Percentiles rank a stretch among this genome's conserved stretches.
phyloP scores from a whole-genome alignment of 2,329 filamentous ascomycete genomes.

The Colletotrichum trifolii region DNA sequence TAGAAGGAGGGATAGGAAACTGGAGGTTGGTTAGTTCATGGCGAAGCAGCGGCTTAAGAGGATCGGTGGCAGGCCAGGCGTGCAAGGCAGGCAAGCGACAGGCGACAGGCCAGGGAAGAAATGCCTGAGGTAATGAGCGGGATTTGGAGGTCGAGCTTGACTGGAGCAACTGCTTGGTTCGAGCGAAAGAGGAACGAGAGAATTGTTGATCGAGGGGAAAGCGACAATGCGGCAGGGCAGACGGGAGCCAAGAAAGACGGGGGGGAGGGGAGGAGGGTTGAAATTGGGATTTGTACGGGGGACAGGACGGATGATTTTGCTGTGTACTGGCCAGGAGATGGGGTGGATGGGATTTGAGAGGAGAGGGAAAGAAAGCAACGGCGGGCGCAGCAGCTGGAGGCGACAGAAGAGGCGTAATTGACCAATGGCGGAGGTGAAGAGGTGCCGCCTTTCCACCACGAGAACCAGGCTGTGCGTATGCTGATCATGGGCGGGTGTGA shows the following conservation, averaged over 20 bases:
- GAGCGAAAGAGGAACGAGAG: slow-evolving; percentile 30
- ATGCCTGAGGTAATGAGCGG: slow-evolving; percentile 33
- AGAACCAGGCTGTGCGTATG: background rate
- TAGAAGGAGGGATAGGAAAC: slow-evolving; percentile 19
- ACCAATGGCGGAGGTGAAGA: slow-evolving; percentile 14
- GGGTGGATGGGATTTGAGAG: background rate
- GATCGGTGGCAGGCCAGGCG: slow-evolving; percentile 14
- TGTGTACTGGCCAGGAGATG: too few relatives aligned
- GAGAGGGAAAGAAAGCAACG: background rate
- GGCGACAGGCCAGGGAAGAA: slow-evolving; percentile 1
- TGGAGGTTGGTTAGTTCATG: slow-evolving; percentile 32
- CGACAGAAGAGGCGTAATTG: slow-evolving; percentile 8
- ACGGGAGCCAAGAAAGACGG: slow-evolving; percentile 24
- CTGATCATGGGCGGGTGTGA: slow-evolving; percentile 1
- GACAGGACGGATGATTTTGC: slow-evolving; percentile 1
- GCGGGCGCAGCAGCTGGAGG: slow-evolving; percentile 25
- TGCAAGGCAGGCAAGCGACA: background rate
- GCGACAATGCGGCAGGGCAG: slow-evolving; percentile 16
- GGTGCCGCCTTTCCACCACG: slow-evolving; percentile 12
- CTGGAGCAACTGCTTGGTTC: slow-evolving; percentile 26
- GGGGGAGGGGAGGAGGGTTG: slow-evolving; percentile 20
- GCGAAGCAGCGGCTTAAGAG: slow-evolving; percentile 34
- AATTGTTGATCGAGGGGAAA: slow-evolving; percentile 20
- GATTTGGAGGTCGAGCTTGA: slow-evolving; percentile 23
- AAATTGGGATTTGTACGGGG: slow-evolving; percentile 34